These are phyloP conservation scores for Penicillium herquei DNA, from an alignment of 495 filamentous ascomycete genomes.

Conservation along the genomic window DNA sequence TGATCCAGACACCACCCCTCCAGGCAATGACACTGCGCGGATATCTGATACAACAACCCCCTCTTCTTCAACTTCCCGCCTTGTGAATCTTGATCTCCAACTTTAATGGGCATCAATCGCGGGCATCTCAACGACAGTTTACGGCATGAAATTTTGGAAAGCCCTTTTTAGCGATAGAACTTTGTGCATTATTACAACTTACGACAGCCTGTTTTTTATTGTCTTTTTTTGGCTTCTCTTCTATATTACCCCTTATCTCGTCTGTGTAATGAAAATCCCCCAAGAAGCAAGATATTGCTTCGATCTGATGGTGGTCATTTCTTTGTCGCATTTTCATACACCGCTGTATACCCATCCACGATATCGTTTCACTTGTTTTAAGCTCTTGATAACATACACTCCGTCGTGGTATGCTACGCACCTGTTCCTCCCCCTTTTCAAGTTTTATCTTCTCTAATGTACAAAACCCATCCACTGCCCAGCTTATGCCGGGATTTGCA, in stretches of 20 bases:
- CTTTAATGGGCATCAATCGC: constrained; percentile 2
- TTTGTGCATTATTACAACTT: constrained; percentile 22
- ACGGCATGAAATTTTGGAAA: constrained; percentile 20
- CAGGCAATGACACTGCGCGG: constrained; percentile 29
- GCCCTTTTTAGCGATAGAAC: constrained; percentile 28
- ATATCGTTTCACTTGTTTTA: constrained; percentile 6
- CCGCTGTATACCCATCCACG: constrained; percentile 27
- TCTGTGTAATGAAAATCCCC: constrained; percentile 12
- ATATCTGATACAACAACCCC: constrained; percentile 12
- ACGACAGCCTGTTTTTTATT: constrained; percentile 21
- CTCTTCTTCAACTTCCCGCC: constrained; percentile 2
- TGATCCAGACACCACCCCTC: constrained; percentile 14
- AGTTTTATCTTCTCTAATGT: neutral
- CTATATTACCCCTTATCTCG: constrained; percentile 2
- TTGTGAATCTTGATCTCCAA: constrained; percentile 10
- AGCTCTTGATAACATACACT: neutral
- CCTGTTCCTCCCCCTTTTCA: neutral
- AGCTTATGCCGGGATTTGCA: neutral
- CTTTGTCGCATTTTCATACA: constrained; percentile 4
- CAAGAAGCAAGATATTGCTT: constrained; percentile 7
- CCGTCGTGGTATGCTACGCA: no score
- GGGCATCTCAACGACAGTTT: constrained; percentile 25
- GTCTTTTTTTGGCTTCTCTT: constrained; percentile 5
- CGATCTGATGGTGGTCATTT: neutral
- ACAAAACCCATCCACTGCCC: neutral